Evolutionary conservation across 2,329 filamentous ascomycete species (phyloP), one percentile per base, ranked within the genome.

Genomic region (Cercospora sp.): DNA sequence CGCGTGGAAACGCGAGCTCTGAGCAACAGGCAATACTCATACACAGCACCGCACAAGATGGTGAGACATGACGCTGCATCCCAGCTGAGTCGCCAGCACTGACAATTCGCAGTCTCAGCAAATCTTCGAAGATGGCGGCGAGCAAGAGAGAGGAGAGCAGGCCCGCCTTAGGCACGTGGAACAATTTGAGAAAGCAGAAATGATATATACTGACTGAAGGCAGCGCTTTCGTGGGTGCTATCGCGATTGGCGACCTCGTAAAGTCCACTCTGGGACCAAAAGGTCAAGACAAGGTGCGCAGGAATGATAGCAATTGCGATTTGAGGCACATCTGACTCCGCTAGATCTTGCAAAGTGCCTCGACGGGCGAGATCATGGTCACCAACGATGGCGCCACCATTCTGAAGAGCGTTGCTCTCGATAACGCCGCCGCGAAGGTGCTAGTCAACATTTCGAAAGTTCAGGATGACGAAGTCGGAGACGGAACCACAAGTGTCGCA

Each of bases 391-490:
- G 95, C 79, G 95, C 95, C 71, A 99, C 95, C 26, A 99, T 99
- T 75, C 88, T 99, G 72, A 99, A 99, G 83, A 92, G 94, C 64
- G 99, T 99, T 81, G 95, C 95, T 53, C 90, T 99, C 78, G 95
- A 99, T 82, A 99, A 99, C 80, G 95, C 95, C 53, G 95, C 95
- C 23, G 95, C 95, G 64, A 99, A 99, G 84, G 95, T 99, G 5
- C 87, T 99, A 53, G 95, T 99, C 79, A 99, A 99, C 81, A 98
- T 99, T 76, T 98, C 94, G 71, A 99, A 99, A 84, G 95, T 99
- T 5, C 95, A 99, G 80, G 95, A 99, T 78, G 95, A 99, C 79
- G 95, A 99, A 81, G 94, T 99, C 26, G 95, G 95, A 78, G 95
- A 99, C 79, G 95, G 95, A 68, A 99, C 95, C 57, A 99, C 95